Base-by-base conservation (phyloP, 2,329 filamentous ascomycete species). In the Ophiostoma montium region DNA sequence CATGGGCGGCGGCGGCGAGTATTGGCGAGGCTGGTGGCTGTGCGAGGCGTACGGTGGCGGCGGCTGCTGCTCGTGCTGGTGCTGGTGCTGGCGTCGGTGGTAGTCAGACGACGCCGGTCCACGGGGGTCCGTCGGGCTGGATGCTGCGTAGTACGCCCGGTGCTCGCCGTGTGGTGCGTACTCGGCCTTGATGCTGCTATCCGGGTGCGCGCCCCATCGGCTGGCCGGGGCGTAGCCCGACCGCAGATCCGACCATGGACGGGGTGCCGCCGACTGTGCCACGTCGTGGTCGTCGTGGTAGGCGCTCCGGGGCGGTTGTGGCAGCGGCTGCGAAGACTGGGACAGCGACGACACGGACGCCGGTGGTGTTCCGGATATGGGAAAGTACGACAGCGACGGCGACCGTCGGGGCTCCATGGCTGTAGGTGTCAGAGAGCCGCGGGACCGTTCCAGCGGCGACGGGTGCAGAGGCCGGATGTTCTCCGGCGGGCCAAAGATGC, bases 401-500 rank as follows among this genome's bases (percentile, higher is more conserved):
- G 65, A 64, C 42, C 62, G 65, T 57, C 62, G 58, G 43, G 46
- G 23, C n/a, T 43, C 38, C 38, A 27, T 27, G 21, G 38, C 36
- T 5, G 39, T 46, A 30, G 46, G 42, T 19, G 65, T 60, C 49
- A 63, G 10, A n/a, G 38, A n/a, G 38, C 38, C 21, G 21, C 38
- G 64, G 5, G 71, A 66, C 39, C 66, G 65, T 36, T 76, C 72
- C 49, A 72, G 57, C 5, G 73, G 68, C 18, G 73, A 75, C 8
- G 65, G 72, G 52, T 67, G 65, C 46, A 69, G 56, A 23, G 69
- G 63, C 45, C 68, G 65, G 32, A 67, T 61, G 42, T 67, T 60
- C 5, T 70, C 62, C 11, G 69, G 64, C 6, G 70, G 70, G 3
- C 72, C 72, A 55, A 78, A 76, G 15, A 79, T 62, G 55, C 74